Evolutionary conservation across 2,329 filamentous ascomycete genomes (phyloP), one percentile per base, ranked within the genome.

Genomic region (Exophiala xenobiotica): DNA sequence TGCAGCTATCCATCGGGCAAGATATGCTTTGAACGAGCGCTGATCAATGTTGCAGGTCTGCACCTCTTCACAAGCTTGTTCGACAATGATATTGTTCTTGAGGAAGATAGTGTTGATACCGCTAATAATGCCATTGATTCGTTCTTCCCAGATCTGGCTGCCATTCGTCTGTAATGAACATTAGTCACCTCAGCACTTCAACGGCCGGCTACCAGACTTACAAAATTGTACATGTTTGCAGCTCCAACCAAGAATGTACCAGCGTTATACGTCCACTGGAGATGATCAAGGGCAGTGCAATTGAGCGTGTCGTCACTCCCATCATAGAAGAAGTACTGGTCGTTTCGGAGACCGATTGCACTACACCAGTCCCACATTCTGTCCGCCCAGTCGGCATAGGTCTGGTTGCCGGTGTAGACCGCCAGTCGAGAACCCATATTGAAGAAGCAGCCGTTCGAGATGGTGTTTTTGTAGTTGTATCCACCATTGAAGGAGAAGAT

Each of bases 401-500:
- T 93, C 48, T 79, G 64, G 69, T 95, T 93, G 41, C 82, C 81
- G 0, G 90, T 95, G 70, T 88, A 93, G 9, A 85, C 77, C 0
- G 87, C 86, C 5, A 95, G 77, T 12, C 89, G 83, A 6, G 88
- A 77, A 2, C 76, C 74, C 8, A 83, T 71, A 58, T 81, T 77
- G 66, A 82, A 81, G 52, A 82, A 74, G 24, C 73, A 78, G 3
- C 79, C 79, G 57, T 82, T 82, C 9, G 76, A 78, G 55, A 82
- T 77, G 18, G 75, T 74, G 59, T 82, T 82, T 59, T 82, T 81
- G 61, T 79, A 82, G 46, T 70, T 69, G 60, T 75, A 82, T 4
- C 88, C 88, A 50, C 77, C 80, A 71, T 90, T 90, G 71, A 85
- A 88, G 9, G 81, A 77, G 71, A 86, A 91, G 55, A 95, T 87